Conservation (phyloP, 768 basidiomycete genomes). For the Hysterangium stoloniferum region DNA sequence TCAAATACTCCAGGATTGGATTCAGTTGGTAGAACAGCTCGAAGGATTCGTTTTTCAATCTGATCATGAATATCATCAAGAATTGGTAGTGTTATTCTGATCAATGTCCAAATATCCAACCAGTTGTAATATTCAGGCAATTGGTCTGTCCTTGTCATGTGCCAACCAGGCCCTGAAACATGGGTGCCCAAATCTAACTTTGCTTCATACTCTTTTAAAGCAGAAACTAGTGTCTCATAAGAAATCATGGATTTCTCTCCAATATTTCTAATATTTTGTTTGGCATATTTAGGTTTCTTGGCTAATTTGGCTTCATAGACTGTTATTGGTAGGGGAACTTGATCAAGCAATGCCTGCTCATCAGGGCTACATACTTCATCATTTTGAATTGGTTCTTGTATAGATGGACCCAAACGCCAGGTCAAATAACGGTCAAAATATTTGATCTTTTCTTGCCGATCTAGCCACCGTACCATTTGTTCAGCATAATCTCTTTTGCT, state of each 20-base stretch:
- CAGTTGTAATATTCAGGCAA: not conserved
- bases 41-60: not conserved
- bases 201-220: not conserved
- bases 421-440: not conserved
- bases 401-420: not conserved
- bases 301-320: not conserved
- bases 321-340: not conserved
- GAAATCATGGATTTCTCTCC: not conserved
- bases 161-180: not conserved
- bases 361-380: not conserved
- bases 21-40: no score
- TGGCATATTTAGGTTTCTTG: not conserved
- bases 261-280: not conserved
- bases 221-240: not conserved
- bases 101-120: not conserved
- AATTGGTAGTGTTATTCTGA: conserved; percentile 18
- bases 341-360: not conserved
- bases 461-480: conserved; percentile 36
- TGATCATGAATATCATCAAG: conserved; percentile 15
- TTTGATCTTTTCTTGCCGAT: conserved; percentile 21
- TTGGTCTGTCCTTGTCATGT: not conserved
- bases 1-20: not conserved
- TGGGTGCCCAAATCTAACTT: not conserved
- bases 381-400: no score
- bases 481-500: conserved; percentile 24